These are phyloP conservation scores for Leccinum boreale DNA, from an alignment of 768 basidiomycete species.

Conservation along the genomic window DNA sequence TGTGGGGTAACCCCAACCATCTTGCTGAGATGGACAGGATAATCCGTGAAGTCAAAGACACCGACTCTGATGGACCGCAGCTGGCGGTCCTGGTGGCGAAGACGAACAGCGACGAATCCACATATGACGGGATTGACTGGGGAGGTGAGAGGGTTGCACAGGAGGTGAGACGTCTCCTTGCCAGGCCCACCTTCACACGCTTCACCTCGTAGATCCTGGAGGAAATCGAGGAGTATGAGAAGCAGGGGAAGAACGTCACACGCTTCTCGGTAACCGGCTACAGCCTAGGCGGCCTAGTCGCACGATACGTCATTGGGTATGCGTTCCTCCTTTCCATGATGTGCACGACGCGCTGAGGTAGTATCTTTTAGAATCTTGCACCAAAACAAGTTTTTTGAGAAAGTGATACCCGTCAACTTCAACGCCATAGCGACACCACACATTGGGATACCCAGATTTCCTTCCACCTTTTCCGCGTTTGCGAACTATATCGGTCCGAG, in stretches of 20 bases:
- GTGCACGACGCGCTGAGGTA: constrained; percentile 4
- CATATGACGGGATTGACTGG: constrained; percentile 85
- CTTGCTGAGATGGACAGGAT: constrained; percentile 56
- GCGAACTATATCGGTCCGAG: constrained; percentile 58
- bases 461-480: constrained; percentile 54
- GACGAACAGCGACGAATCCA: constrained; percentile 61
- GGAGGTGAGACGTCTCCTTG: constrained; percentile 49
- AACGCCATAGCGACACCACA: constrained; percentile 83
- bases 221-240: constrained; percentile 50
- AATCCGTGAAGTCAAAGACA: constrained; percentile 42
- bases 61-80: constrained; percentile 32
- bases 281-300: constrained; percentile 75
- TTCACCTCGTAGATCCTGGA: constrained; percentile 47
- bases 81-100: constrained; percentile 65
- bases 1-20: constrained; percentile 80
- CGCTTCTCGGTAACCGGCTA: constrained; percentile 78
- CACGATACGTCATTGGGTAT: constrained; percentile 74
- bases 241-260: constrained; percentile 54
- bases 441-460: constrained; percentile 67
- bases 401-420: constrained; percentile 73
- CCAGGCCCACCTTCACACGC: background rate
- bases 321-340: constrained; percentile 10
- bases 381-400: constrained; percentile 68
- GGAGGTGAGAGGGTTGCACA: constrained; percentile 76
- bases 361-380: constrained; percentile 49